Evolutionary conservation across 768 basidiomycete species (phyloP).

Genomic region (Mycena leptocephala): DNA sequence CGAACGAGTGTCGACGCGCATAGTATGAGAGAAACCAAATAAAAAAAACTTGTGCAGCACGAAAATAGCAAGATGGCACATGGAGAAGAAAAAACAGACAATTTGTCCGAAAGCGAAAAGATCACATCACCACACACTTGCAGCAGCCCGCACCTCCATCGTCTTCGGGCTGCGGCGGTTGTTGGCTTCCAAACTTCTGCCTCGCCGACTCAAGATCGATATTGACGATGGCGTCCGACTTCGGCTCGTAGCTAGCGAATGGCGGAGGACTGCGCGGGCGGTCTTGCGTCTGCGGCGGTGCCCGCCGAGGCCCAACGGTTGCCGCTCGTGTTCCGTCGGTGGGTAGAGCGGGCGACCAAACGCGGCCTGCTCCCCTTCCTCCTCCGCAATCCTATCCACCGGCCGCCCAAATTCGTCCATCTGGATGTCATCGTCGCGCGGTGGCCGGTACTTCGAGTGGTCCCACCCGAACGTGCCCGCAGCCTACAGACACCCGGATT

Average conservation of each 20-base stretch:
- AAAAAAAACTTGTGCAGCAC: no score
- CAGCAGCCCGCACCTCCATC: slow-evolving; percentile 76
- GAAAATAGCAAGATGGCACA: slow-evolving; percentile 14
- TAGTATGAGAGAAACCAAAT: slow-evolving; percentile 1
- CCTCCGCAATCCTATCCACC: slow-evolving; percentile 33
- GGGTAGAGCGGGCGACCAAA: slow-evolving; percentile 30
- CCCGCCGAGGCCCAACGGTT: slow-evolving; percentile 35
- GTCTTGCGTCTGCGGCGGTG: slow-evolving; percentile 41
- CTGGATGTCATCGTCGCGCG: slow-evolving; percentile 63
- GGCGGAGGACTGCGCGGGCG: slow-evolving; percentile 72
- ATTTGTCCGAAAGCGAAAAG: background rate
- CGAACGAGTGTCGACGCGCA: slow-evolving; percentile 18
- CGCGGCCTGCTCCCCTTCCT: slow-evolving; percentile 33
- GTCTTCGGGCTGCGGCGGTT: slow-evolving; percentile 61
- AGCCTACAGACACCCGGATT: slow-evolving; percentile 66
- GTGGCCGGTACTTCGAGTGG: slow-evolving; percentile 76
- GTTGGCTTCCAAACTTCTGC: slow-evolving; percentile 43
- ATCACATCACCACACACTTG: slow-evolving; percentile 91
- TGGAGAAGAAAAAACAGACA: background rate
- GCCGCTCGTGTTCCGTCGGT: slow-evolving; percentile 42
- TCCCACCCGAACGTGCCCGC: slow-evolving; percentile 90
- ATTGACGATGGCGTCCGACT: slow-evolving; percentile 8
- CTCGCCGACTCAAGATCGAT: slow-evolving; percentile 48
- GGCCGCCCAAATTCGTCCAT: slow-evolving; percentile 80
- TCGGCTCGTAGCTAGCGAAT: slow-evolving; percentile 70